Evolutionary conservation across 2,329 filamentous ascomycete genomes (phyloP), one percentile per base, ranked within the genome.

Genomic region (Reticulascus tulasneorum): DNA sequence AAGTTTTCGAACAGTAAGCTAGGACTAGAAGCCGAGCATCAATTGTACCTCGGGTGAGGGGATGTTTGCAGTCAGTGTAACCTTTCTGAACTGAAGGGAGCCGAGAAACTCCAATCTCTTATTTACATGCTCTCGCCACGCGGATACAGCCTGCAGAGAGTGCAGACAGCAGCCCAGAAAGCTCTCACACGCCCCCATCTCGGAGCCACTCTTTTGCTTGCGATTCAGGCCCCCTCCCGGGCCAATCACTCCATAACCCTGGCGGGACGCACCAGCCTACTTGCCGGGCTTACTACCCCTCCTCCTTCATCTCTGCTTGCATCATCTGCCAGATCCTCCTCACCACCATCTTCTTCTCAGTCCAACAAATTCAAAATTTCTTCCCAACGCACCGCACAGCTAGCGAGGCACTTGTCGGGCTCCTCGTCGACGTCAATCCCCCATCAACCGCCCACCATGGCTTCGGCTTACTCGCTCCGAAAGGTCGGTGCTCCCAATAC

Each of bases 401-500:
- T 79, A 48, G 73, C 73, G 57, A 67, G 71, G 43, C 75, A 78
- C 49, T 58, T 78, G 40, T 69, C 69, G 52, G 58, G 55, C 47
- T 54, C 55, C 33, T 47, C 59, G 30, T 47, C 54, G 23, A 46
- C 48, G 23, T 50, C 55, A 19, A 37, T 38, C 38, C 47, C 38
- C 40, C 37, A 23, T 32, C 48, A 40, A 33, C 45, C 48, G 35
- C 47, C 50, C 53, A 73, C 68, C 56, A 81, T 84, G 72, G 65
- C 79, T 47, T 75, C 78, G 45, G 63, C 66, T 47, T 98, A 88
- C 75, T 75, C 74, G 58, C 68, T 85, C 62, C 85, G 90, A 73
- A 96, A 94, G 78, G 75, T 95, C 61, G 93, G 77, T 56, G 81
- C 86, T 58, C 79, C 88, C 58, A 84, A 96, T 77, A 97, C 93